Percentiles rank a stretch among this genome's conserved stretches.
These are phyloP conservation scores for Phycomyces blakesleeanus DNA, from an alignment of 192 early-diverging fungal genomes.

Conservation along the genomic window DNA sequence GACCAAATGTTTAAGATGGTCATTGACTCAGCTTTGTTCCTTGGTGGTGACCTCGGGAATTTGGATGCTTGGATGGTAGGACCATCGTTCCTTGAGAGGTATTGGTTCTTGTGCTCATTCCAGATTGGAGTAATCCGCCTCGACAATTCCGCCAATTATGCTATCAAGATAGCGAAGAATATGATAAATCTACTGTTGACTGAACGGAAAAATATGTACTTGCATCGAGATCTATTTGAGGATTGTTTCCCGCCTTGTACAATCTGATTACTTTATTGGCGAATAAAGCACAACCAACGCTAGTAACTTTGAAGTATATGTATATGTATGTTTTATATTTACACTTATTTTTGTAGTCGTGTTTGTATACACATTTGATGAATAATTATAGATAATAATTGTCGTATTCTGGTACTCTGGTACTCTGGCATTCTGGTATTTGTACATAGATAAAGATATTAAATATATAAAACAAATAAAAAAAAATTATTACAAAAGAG, in stretches of 20 bases:
- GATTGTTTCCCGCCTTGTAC: slow-evolving; percentile 18
- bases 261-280: no score
- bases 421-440: no score
- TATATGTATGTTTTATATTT: no score
- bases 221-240: slow-evolving; percentile 15
- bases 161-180: slow-evolving; percentile 11
- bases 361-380: no score
- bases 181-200: slow-evolving; percentile 11
- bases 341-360: no score
- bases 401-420: no score
- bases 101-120: slow-evolving; percentile 31
- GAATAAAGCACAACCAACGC: no score
- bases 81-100: slow-evolving; percentile 21
- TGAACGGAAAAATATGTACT: slow-evolving; percentile 30
- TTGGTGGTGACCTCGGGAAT: slow-evolving; percentile 29
- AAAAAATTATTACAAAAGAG: no score
- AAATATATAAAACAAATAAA: no score
- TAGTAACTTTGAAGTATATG: no score
- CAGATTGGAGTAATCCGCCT: slow-evolving; percentile 13
- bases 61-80: slow-evolving; percentile 30
- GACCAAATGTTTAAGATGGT: slow-evolving; percentile 26
- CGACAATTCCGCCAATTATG: slow-evolving; percentile 23
- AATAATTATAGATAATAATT: no score
- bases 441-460: no score
- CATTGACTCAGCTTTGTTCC: slow-evolving; percentile 13